Percentiles rank a stretch among this genome's conserved stretches.
Conservation (phyloP, 2,329 filamentous ascomycete species). For the Alternaria triticina region DNA sequence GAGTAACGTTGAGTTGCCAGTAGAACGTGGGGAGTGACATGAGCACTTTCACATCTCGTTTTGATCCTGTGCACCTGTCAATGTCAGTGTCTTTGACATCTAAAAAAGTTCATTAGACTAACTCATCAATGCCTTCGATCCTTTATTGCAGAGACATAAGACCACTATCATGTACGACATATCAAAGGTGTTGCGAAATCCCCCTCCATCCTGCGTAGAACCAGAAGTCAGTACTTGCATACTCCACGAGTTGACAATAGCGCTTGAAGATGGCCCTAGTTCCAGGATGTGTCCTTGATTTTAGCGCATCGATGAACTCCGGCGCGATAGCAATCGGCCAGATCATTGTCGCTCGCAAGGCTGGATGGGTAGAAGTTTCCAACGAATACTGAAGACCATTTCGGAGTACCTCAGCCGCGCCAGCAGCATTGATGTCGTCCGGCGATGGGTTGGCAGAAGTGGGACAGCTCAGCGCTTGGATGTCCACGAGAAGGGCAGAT, state of each 20-base stretch:
- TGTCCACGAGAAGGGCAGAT: constrained; percentile 28
- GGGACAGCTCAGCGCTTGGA: constrained; percentile 17
- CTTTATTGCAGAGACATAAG: neutral
- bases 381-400: constrained; percentile 25
- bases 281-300: constrained; percentile 14
- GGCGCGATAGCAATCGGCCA: constrained; percentile 31
- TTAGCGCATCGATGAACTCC: constrained; percentile 26
- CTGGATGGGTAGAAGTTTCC: constrained; percentile 27
- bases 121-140: neutral
- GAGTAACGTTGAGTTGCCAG: neutral
- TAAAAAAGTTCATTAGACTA: too few relatives aligned
- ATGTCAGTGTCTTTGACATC: neutral
- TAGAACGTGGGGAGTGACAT: neutral
- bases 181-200: constrained; percentile 20
- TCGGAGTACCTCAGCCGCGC: constrained; percentile 23
- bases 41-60: neutral
- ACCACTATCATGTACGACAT: neutral
- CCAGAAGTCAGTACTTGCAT: constrained; percentile 32
- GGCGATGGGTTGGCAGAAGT: constrained; percentile 11
- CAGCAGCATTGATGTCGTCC: constrained; percentile 4
- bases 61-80: neutral
- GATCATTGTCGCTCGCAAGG: constrained; percentile 24
- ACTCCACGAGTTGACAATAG: constrained; percentile 30
- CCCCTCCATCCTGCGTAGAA: constrained; percentile 30
- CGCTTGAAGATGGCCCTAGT: constrained; percentile 21